Base-by-base conservation (phyloP, 2,329 filamentous ascomycete genomes). In the Aspergillus sp. region DNA sequence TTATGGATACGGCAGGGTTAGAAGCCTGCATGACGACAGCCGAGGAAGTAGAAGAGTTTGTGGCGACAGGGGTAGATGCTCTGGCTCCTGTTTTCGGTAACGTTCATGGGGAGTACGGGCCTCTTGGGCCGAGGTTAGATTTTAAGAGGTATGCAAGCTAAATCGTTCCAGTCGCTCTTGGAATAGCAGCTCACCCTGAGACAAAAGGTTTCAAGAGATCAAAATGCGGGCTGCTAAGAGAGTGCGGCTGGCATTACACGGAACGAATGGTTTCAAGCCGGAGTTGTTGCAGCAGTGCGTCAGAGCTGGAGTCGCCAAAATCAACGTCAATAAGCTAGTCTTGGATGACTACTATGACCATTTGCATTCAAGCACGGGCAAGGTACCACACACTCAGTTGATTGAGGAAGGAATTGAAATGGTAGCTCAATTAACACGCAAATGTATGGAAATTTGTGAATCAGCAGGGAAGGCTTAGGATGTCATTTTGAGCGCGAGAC, bases 1-100 rank as follows among this genome's bases (percentile, higher is more conserved):
- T 92, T 3, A 82, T 83, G 32, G 87, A 90, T 69, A 85, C 85
- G 12, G 82, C 78, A 2, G 85, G 85, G 62, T 67, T 88, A 50
- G 80, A 85, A 63, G 84, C 56, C 52, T 49, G 5, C 26, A 45
- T 90, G 65, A 91, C 88, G 0, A 89, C 85, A 0, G 80, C 83
- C 0, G 86, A 88, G 59, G 84, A 91, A 71, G 87, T 86, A 1
- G 82, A 87, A 61, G 84, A 89, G 63, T 91, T 91, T 64, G 80
- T 90, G 18, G 81, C 77, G 1, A 87, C 87, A 6, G 88, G 87
- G 0, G 87, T 91, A 67, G 86, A 91, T 65, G 87, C 87, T 73
- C 78, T 91, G 6, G 89, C 89, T 1, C 89, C 88, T 0, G 87
- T 87, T 0, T 89, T 91, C 73, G 88, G 88, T 6, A 91, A 90